Base-by-base conservation (phyloP, 106 monocot genomes). In the Allium sativum region DNA sequence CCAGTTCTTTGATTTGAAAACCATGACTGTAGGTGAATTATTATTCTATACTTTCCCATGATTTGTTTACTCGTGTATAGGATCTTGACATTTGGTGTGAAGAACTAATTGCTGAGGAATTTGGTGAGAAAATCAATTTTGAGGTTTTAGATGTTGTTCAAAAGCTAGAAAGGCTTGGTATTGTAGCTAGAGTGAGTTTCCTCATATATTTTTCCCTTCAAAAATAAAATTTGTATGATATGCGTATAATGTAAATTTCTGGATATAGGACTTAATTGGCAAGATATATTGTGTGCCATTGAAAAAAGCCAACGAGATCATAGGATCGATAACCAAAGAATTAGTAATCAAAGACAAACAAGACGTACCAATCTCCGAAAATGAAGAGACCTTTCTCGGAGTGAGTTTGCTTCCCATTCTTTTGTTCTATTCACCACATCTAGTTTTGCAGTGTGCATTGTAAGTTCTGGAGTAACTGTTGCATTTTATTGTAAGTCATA, bases 131-230 rank as follows among this genome's bases (percentile, higher is more conserved):
- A 64, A 91, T 90, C 70, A 77, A 96, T 76, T 96, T 96, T 76
- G 96, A 96, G 69, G 91, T 87, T 48, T 75, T 65, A 19, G 91
- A 96, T 78, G 87, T 90, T 42, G 86, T 87, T 18, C 79, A 90
- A 19, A 96, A 96, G 77, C 74, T 96, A 54, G 96, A 96, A 76
- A 96, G 75, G 55, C 87, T 96, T 52, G 96, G 96, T 45, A 82
- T 96, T 76, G 82, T 91, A 56, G 65, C 65, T 12, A 73, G 84
- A 77, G 96, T 91, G 62, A 82, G 86, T 68, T 55, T 58, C 18
- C 18, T 55, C 9, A 18, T 55, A 50, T 50, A 50, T 50, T 50
- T 1, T 19, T 55, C 18, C 31, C 31, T 31, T 31, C 13, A 59
- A 10, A 61, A 61, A 16, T 61, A 13, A 12, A 50, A 50, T 12